Evolutionary conservation across 805 yeast genomes (phyloP), one percentile per base, ranked within the genome.

Genomic region (Starmerella floris): DNA sequence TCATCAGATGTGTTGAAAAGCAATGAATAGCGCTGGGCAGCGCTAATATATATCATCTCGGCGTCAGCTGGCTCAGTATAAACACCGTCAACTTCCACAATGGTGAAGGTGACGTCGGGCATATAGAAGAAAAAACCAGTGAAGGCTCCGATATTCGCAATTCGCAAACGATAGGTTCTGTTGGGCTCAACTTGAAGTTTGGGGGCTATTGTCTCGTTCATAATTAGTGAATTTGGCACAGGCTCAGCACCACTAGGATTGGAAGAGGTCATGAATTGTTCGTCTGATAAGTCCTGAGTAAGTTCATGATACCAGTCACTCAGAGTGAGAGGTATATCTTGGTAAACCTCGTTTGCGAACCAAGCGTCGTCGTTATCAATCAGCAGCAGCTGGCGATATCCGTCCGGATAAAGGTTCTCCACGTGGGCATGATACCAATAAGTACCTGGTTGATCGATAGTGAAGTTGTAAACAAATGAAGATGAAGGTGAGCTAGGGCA

Each of bases 161-260:
- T 63, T 59, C 95, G 74, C 49, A 91, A 52, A 53, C 81, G 65
- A 61, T 91, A 91, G 17, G 95, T 87, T 30, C 76, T 84, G 64
- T 76, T 76, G 8, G 96, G 94, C 65, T 82, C 58, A 43, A 88
- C 93, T 6, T 64, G 51, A 56, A 72, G 66, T 40, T 50, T 50
- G 25, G 55, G 52, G 13, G 42, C n/a, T 56, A 69, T 72, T 11
- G 94, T 78, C 58, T 85, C 83, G 65, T 88, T 88, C 61, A 85
- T 68, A 54, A 88, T 70, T 53, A 80, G 62, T 58, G 71, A 68
- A 51, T 82, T 80, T 6, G 98, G 98, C 53, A 91, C 77, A 40
- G 98, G 98, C 66, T 88, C 98, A 33, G 97, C 95, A 57, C 98
- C 98, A 9, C 95, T 83, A 45, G 98, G 98, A 63, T 88, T 88